Evolutionary conservation across 805 yeast genomes (phyloP).

Genomic region (Teunomyces stri): DNA sequence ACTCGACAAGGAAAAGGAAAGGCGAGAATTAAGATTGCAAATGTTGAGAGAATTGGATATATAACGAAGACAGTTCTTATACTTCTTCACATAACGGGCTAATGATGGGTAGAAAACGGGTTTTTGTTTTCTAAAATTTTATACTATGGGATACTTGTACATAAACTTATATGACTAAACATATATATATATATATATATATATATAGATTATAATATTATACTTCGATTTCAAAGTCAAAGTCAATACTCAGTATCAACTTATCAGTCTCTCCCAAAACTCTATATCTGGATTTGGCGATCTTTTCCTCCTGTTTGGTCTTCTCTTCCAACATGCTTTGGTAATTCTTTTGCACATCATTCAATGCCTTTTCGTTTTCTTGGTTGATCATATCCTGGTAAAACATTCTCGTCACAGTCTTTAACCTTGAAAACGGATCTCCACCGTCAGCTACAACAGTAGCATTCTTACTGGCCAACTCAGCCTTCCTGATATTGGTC

Average conservation of each 20-base stretch:
- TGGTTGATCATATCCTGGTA: slow-evolving; percentile 57
- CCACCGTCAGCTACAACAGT: slow-evolving; percentile 44
- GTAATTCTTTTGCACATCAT: slow-evolving; percentile 49
- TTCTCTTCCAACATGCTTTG: slow-evolving; percentile 39
- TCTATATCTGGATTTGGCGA: slow-evolving; percentile 53
- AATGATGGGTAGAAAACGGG: neutral
- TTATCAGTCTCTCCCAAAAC: slow-evolving; percentile 57
- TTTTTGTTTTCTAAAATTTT: neutral
- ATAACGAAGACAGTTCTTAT: neutral
- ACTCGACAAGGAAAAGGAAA: slow-evolving; percentile 32
- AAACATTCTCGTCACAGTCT: slow-evolving; percentile 83
- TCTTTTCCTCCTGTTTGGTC: slow-evolving; percentile 42
- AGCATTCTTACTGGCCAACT: slow-evolving; percentile 46
- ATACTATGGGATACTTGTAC: slow-evolving; percentile 1
- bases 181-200: neutral
- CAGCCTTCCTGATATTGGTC: slow-evolving; percentile 76
- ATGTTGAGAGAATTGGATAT: slow-evolving; percentile 32
- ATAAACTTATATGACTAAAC: neutral
- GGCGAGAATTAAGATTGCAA: slow-evolving; percentile 38
- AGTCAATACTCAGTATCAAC: slow-evolving; percentile 43
- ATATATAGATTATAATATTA: neutral
- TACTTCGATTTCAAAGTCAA: slow-evolving; percentile 14
- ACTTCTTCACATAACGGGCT: neutral
- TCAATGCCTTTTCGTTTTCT: slow-evolving; percentile 58
- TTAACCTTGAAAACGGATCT: slow-evolving; percentile 87